Evolutionary conservation across 129 eudicot genomes (phyloP).

Genomic region (Rutidosis leptorrhynchoides): DNA sequence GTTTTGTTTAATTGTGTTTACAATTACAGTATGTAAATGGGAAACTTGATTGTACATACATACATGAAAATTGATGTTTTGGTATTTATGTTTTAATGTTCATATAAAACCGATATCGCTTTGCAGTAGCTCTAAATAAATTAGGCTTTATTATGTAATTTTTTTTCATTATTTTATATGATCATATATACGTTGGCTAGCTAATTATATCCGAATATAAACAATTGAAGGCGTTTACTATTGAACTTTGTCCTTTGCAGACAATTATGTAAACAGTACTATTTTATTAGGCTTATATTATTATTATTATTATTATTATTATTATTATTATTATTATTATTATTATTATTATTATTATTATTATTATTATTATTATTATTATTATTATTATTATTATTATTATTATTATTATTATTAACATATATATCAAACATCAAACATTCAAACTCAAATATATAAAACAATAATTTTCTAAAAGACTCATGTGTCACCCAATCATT

Average conservation of each 20-base stretch:
- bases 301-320: neutral
- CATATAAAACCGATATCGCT: neutral
- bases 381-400: neutral
- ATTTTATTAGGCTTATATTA: too few relatives aligned
- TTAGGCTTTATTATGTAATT: neutral
- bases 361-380: neutral
- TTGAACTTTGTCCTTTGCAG: neutral
- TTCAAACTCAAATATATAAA: slow-evolving; percentile 10
- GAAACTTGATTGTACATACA: neutral
- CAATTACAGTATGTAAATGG: neutral
- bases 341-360: too few relatives aligned
- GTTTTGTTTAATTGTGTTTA: neutral
- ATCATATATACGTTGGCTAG: too few relatives aligned
- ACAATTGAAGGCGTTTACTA: neutral
- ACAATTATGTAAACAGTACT: too few relatives aligned
- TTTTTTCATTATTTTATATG: too few relatives aligned
- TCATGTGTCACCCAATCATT: slow-evolving; percentile 32
- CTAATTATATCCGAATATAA: too few relatives aligned
- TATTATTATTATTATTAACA: too few relatives aligned
- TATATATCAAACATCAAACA: slow-evolving; percentile 3
- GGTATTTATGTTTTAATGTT: neutral
- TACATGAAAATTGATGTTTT: neutral
- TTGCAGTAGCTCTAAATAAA: neutral
- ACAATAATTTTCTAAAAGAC: slow-evolving; percentile 21
- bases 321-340: neutral